phyloP scores from a whole-genome alignment of 805 yeast species.

The Myxozyma monticola region DNA sequence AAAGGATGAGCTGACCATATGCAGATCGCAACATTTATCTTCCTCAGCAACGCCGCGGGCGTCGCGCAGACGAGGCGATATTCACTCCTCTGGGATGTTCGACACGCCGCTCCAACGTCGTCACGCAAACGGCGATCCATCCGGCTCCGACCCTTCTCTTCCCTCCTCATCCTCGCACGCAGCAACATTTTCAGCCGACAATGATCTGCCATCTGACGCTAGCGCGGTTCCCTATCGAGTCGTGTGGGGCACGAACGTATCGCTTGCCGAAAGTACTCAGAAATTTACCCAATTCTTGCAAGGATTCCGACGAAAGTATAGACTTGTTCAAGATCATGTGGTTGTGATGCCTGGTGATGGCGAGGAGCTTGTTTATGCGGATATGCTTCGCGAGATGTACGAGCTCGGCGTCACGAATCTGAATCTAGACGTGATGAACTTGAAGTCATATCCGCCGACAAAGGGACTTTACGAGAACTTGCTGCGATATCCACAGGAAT shows the following conservation, averaged over 20 bases:
- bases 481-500: constrained; percentile 92
- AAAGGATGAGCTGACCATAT: too few relatives aligned
- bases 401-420: constrained; percentile 77
- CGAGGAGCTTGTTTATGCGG: constrained; percentile 71
- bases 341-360: constrained; percentile 53
- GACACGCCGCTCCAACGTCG: constrained; percentile 69
- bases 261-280: constrained; percentile 82
- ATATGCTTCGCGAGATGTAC: constrained; percentile 70
- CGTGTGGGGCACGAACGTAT: constrained; percentile 98
- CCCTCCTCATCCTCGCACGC: constrained; percentile 18
- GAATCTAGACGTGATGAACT: constrained; percentile 79
- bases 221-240: constrained; percentile 48
- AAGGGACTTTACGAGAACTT: constrained; percentile 80
- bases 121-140: constrained; percentile 7
- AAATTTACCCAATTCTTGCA: constrained; percentile 79
- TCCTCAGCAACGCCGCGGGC: constrained; percentile 16
- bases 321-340: constrained; percentile 53
- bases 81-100: constrained; percentile 65
- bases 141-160: constrained; percentile 17
- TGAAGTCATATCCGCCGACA: constrained; percentile 73
- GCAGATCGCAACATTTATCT: constrained; percentile 10
- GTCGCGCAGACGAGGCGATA: constrained; percentile 63
- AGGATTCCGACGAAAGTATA: constrained; percentile 76
- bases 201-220: constrained; percentile 31
- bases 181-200: constrained; percentile 23